Evolutionary conservation across 108 stramenopile species (phyloP).

Genomic region (Fragilaria crotonensis): DNA sequence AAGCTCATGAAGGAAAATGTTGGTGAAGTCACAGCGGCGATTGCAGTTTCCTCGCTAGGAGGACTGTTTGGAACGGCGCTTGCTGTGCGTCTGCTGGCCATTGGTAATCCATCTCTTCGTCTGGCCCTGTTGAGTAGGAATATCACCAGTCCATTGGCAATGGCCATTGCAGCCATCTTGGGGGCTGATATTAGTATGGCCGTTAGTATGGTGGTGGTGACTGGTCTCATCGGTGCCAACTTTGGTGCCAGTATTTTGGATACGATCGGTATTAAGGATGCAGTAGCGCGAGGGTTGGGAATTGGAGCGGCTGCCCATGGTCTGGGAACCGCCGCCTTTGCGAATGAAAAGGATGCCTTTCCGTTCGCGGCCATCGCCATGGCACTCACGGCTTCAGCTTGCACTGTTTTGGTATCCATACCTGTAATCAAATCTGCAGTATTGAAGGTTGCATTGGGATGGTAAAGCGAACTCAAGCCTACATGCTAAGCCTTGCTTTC

Average conservation of each 20-base stretch:
- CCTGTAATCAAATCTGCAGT: constrained; percentile 44
- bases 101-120: constrained; percentile 42
- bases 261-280: constrained; percentile 67
- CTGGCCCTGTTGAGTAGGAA: constrained; percentile 66
- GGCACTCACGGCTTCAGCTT: constrained; percentile 74
- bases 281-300: constrained; percentile 80
- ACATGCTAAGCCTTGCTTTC: too few relatives aligned
- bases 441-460: constrained; percentile 51
- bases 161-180: constrained; percentile 80
- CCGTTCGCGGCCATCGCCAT: constrained; percentile 89
- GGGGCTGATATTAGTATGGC: constrained; percentile 79
- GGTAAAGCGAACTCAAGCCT: too few relatives aligned
- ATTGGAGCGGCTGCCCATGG: constrained; percentile 91
- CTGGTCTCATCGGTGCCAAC: constrained; percentile 89
- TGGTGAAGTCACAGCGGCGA: constrained; percentile 47
- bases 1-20: constrained; percentile 66
- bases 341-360: constrained; percentile 86
- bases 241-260: constrained; percentile 77
- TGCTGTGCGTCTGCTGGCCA: constrained; percentile 34
- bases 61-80: constrained; percentile 69
- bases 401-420: constrained; percentile 63
- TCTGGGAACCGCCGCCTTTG: constrained; percentile 84
- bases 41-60: constrained; percentile 52
- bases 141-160: constrained; percentile 84
- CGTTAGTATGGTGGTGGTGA: constrained; percentile 81